phyloP scores from a whole-genome alignment of 768 basidiomycete species.

The Naganishia antarctica region DNA sequence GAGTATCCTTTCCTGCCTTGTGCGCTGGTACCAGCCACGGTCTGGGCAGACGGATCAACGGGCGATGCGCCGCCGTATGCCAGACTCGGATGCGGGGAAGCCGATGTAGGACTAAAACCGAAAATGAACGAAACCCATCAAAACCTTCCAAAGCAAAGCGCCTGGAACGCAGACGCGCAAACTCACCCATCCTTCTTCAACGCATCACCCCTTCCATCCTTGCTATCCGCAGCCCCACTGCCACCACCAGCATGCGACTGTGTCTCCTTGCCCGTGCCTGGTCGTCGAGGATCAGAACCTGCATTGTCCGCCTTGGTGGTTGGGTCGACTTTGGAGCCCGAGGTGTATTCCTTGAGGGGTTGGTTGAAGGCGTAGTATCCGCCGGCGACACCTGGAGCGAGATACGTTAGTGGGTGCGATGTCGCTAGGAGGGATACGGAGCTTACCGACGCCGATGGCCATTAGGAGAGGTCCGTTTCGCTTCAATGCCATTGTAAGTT shows the following conservation, averaged over 20 bases:
- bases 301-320: slow-evolving; percentile 38
- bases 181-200: slow-evolving; percentile 34
- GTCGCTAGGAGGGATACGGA: neutral
- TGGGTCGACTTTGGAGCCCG: slow-evolving; percentile 30
- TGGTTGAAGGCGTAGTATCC: slow-evolving; percentile 43
- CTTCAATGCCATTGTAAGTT: slow-evolving; percentile 31
- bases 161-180: neutral
- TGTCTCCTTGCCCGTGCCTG: slow-evolving; percentile 30
- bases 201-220: slow-evolving; percentile 33
- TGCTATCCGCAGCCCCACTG: slow-evolving; percentile 6
- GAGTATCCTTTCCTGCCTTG: slow-evolving; percentile 32
- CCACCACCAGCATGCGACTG: slow-evolving; percentile 10
- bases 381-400: slow-evolving; percentile 42
- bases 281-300: slow-evolving; percentile 13
- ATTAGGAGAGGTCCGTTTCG: slow-evolving; percentile 34
- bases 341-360: slow-evolving; percentile 39
- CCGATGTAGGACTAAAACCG: neutral
- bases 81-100: slow-evolving; percentile 35
- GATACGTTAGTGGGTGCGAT: too few relatives aligned
- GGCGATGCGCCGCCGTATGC: slow-evolving; percentile 41
- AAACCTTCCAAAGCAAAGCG: too few relatives aligned
- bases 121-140: neutral
- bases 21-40: slow-evolving; percentile 41
- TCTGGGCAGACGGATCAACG: slow-evolving; percentile 25
- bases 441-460: slow-evolving; percentile 37